Percentiles rank a stretch among this genome's conserved stretches.
These are phyloP conservation scores for Naganishia onofrii DNA, from an alignment of 768 basidiomycete genomes.

Conservation along the genomic window DNA sequence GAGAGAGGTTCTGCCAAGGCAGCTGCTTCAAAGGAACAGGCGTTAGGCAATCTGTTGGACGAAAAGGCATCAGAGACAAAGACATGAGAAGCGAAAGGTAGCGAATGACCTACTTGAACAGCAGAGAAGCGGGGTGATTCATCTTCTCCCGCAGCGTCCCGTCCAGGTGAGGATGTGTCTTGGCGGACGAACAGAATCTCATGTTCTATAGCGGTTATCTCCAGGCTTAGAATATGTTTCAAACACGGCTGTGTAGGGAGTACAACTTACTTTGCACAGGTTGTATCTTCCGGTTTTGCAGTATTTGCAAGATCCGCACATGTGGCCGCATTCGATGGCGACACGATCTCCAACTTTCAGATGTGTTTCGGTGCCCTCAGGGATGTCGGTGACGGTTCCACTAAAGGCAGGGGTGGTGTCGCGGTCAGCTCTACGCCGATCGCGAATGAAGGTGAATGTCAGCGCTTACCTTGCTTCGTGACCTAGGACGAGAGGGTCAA, in stretches of 20 bases:
- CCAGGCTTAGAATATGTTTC: too few species aligned
- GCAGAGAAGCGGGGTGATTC: constrained; percentile 80
- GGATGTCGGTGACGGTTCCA: constrained; percentile 18
- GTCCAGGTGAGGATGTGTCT: constrained; percentile 87
- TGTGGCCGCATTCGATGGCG: constrained; percentile 49
- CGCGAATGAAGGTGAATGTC: neutral
- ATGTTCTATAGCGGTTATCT: constrained; percentile 48
- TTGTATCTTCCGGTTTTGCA: constrained; percentile 74
- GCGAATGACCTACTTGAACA: constrained; percentile 70
- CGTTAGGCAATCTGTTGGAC: constrained; percentile 20
- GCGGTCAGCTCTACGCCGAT: neutral
- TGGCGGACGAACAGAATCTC: constrained; percentile 85
- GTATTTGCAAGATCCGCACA: constrained; percentile 55
- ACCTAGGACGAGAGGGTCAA: constrained; percentile 81
- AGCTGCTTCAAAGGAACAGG: constrained; percentile 54
- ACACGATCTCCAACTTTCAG: constrained; percentile 52
- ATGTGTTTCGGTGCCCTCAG: constrained; percentile 6
- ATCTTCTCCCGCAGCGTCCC: constrained; percentile 83
- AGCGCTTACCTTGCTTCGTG: constrained; percentile 61
- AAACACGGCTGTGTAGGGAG: too few species aligned
- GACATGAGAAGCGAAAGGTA: constrained; percentile 11
- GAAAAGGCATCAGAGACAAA: neutral
- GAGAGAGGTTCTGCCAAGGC: constrained; percentile 91
- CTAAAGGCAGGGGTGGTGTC: neutral
- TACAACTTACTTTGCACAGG: constrained; percentile 61